phyloP scores from a whole-genome alignment of 139 green algal genomes.

The Pleodorina starrii region DNA sequence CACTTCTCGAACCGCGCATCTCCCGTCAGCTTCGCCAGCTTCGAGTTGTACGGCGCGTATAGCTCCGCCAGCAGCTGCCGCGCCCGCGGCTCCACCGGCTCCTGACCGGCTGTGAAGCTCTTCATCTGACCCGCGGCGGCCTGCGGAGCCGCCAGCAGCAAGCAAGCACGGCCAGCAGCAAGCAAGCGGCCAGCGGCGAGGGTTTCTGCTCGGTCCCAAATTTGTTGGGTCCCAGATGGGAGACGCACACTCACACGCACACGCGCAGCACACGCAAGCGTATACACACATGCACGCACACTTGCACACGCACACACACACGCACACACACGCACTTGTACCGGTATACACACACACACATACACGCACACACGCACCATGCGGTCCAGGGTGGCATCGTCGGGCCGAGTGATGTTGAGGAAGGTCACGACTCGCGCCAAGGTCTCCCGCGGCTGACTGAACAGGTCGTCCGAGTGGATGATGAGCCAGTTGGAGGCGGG shows the following conservation, averaged over 20 bases:
- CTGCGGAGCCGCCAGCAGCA: background rate
- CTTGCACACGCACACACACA: background rate
- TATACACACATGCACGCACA: background rate
- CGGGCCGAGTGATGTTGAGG: slow-evolving; percentile 22
- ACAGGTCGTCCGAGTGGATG: slow-evolving; percentile 48
- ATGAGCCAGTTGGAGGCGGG: slow-evolving; percentile 45
- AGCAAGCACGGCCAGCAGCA: background rate
- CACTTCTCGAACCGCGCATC: slow-evolving; percentile 33
- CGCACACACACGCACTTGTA: background rate
- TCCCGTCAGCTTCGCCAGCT: slow-evolving; percentile 20
- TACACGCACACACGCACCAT: slow-evolving; percentile 12
- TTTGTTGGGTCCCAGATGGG: background rate
- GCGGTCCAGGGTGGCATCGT: background rate
- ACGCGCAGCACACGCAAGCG: background rate
- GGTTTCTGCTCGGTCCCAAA: background rate
- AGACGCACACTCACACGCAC: background rate
- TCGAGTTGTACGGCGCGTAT: slow-evolving; percentile 44
- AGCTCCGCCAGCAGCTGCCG: slow-evolving; percentile 12
- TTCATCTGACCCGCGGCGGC: background rate
- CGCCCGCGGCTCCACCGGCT: slow-evolving; percentile 17
- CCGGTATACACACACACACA: background rate
- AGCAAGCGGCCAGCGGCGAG: background rate
- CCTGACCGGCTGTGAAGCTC: background rate
- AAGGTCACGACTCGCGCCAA: slow-evolving; percentile 34
- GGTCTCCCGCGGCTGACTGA: background rate